Base-by-base conservation (phyloP, 2,329 filamentous ascomycete species). In the Aureobasidium sp. region DNA sequence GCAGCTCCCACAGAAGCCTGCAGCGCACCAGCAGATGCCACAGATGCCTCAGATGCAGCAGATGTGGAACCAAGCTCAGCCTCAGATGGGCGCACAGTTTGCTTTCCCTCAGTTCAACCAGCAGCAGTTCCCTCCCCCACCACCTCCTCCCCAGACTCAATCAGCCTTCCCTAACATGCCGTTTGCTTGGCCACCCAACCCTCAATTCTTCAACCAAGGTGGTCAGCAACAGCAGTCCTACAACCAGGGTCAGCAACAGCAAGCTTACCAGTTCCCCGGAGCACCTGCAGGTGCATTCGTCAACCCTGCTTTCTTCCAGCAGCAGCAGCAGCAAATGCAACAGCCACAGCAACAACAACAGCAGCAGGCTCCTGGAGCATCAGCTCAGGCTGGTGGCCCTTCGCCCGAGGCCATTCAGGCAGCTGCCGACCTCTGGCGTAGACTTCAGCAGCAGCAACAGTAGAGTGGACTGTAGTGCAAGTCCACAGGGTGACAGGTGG, bases 251-350 rank as follows among this genome's bases (percentile, higher is more conserved):
- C 52, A 56, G 42, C 53, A 52, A 6, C 58, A 61, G 39, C 58
- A 52, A 23, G 23, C 42, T 36, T 61, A 51, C 48, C 58, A 46
- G 29, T 44, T 55, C 37, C 51, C 51, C 13, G 51, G 51, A 55
- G 23, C 61, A 44, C 29, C 61, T 57, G 44, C 61, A 53, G 69
- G 70, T 5, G 66, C 70, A 9, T 74, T 72, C 63, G 67, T 70
- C 44, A 74, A 74, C 56, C 71, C 72, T 20, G 65, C 67, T 9
- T 71, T 70, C 64, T 72, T 67, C 61, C 65, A 65, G 32, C 61
- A 66, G 36, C 64, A 66, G 52, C 62, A 66, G 48, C 63, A 60
- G 39, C 63, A 66, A n/a, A 20, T 20, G 32, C 61, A 66, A 32
- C 64, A 66, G 48, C 62, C 64, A 27, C 50, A 44, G 27, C 65